Percentiles rank a stretch among this genome's conserved stretches.
Conservation (phyloP, 176 grass and related monocot genomes). For the Musa acuminata region DNA sequence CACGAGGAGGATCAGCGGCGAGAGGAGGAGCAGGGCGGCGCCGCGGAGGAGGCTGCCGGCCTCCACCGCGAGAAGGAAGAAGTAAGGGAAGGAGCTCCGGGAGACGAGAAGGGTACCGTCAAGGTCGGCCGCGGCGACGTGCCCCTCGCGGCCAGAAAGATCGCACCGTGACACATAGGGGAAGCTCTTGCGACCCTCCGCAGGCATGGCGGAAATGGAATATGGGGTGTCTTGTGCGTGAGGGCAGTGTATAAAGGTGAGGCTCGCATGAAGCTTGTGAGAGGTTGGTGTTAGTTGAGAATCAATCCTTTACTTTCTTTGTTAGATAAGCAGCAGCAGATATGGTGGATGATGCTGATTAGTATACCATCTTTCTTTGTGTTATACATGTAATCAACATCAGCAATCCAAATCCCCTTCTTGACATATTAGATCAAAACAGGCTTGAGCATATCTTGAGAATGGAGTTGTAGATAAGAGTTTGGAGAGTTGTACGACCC, state of each 20-base stretch:
- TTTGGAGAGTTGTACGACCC: too few species aligned
- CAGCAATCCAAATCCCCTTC: too few species aligned
- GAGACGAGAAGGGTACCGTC: constrained; percentile 74
- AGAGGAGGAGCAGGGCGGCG: constrained; percentile 29
- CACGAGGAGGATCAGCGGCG: constrained; percentile 50
- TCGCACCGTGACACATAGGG: constrained; percentile 37
- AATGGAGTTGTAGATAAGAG: too few species aligned
- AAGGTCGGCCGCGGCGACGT: constrained; percentile 51
- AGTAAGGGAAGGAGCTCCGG: constrained; percentile 83
- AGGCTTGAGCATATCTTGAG: too few species aligned
- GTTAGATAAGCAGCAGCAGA: too few species aligned
- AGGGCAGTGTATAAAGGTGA: neutral
- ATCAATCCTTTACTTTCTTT: neutral
- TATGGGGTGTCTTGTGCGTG: neutral
- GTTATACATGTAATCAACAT: too few species aligned
- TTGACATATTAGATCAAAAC: too few species aligned
- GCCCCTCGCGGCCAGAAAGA: neutral
- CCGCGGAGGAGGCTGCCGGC: constrained; percentile 59
- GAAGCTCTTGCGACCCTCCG: constrained; percentile 22
- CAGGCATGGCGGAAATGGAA: neutral
- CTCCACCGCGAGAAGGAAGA: constrained; percentile 73
- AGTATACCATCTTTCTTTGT: too few species aligned
- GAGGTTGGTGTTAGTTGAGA: neutral
- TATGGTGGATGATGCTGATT: too few species aligned
- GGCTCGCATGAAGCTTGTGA: neutral